Evolutionary conservation across 306 rosid genomes (phyloP), one percentile per base, ranked within the genome.

Genomic region (Sesbania bispinosa): DNA sequence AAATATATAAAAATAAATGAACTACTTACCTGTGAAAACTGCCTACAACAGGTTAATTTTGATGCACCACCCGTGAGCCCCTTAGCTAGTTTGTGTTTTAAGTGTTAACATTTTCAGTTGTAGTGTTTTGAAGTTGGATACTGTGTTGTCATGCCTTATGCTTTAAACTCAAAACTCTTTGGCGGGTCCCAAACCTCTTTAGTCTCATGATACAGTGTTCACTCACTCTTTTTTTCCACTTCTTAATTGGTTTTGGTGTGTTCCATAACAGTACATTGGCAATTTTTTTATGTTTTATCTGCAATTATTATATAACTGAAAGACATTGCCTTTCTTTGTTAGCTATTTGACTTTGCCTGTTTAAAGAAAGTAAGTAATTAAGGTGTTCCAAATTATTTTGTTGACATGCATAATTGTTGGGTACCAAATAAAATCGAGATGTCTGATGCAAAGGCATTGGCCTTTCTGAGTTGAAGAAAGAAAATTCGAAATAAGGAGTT

Each of bases 111-210:
- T 67, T 79, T 58, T 51, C 29, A 9, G 69, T 65, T 72, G 69
- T 43, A 11, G 4, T 43, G 41, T 48, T 27, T 13, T 7, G 20
- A 4, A 23, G 15, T 36, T n/a, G 77, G 55, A 54, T 54, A 45
- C 77, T 24, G 6, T 27, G 18, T 20, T 29, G 58, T 52, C 62
- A 58, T 79, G 65, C 59, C 74, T 68, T 38, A 59, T 72, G 81
- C 83, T 78, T 83, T 39, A 67, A 83, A 81, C 81, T 86, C 77
- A 72, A 75, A 71, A 71, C 86, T 72, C 79, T 58, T 73, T 63
- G 29, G 83, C 83, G 88, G 86, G 86, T 80, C 89, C 86, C 85
- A 54, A 54, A 35, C n/a, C 42, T 2, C 74, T 20, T 30, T 15
- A 2, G 47, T 60, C 5, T 21, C n/a, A 13, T 36, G n/a, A 13